Base-by-base conservation (phyloP, 2,329 filamentous ascomycete genomes). In the Tolypocladium cylindrosporum region DNA sequence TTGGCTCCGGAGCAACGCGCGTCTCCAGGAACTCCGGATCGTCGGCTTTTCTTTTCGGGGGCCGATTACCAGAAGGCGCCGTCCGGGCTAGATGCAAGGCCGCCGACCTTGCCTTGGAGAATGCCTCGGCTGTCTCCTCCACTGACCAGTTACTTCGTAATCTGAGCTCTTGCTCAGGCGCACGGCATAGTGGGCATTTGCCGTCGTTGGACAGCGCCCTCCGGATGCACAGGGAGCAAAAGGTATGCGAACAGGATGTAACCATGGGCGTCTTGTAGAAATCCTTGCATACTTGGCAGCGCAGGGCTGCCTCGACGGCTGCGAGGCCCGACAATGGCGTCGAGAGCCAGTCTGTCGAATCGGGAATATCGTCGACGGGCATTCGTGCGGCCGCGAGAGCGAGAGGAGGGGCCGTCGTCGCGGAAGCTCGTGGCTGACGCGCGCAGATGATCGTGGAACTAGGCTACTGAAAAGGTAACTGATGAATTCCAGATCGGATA, bases 211-310 rank as follows among this genome's bases (percentile, higher is more conserved):
- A 87, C 1, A 99, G 80, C 60, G 89, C 91, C 61, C 92, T 82
- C 37, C 94, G 88, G 70, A 99, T 97, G 72, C 94, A 99, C 57
- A 96, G 77, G 8, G 93, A 97, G 78, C 94, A 99, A 69, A 99
- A 99, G 0, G 94, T 97, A 71, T 99, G 94, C 57, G 85, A 89
- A 75, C 94, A 99, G 1, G 90, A 89, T 1, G 94, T 99, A 61
- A 97, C 87, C 83, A 99, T 94, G 0, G 94, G 94, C 55, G 91
- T 96, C 61, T 85, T 85, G 76, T 90, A 97, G 74, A 97, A 96
- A 72, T 99, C 95, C 71, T 97, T 97, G 83, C 94, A 99, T 60
- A 99, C 89, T 73, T 97, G 90, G 74, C 94, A 99, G 65, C 94
- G 90, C 24, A 99, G 79, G 3, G 91, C 86, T 60, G 88, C 86